Conservation (phyloP, 805 yeast species). For the Myxozyma neotropica region DNA sequence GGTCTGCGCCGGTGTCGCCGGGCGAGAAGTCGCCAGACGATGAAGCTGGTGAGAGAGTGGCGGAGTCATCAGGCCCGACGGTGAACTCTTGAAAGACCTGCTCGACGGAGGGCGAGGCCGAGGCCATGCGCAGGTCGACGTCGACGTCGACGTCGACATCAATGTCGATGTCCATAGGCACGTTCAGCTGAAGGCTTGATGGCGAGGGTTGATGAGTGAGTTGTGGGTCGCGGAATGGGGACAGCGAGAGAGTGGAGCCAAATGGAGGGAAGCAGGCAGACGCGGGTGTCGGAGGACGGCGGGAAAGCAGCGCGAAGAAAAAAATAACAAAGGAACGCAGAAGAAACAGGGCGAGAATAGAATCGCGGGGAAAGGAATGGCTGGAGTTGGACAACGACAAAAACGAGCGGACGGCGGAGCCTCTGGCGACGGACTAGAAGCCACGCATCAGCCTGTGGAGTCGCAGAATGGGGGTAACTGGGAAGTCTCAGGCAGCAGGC, state of each 20-base stretch:
- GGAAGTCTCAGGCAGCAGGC: too few relatives aligned
- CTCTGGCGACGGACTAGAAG: background rate
- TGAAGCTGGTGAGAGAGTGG: constrained; percentile 27
- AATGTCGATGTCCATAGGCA: background rate
- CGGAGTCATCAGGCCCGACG: constrained; percentile 17
- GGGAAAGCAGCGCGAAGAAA: background rate
- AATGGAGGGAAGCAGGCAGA: too few relatives aligned
- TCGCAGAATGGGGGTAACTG: background rate
- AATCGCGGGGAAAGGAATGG: constrained; percentile 1
- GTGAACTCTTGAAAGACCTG: constrained; percentile 4
- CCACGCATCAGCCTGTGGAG: background rate
- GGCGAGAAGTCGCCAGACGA: constrained; percentile 12
- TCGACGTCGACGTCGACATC: background rate
- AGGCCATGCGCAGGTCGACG: background rate
- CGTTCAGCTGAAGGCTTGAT: too few relatives aligned
- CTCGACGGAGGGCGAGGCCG: constrained; percentile 7
- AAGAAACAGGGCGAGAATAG: background rate
- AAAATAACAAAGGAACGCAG: background rate
- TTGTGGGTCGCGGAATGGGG: too few relatives aligned
- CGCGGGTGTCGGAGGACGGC: background rate
- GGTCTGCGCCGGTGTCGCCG: background rate
- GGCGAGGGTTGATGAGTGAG: too few relatives aligned
- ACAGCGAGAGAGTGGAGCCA: background rate
- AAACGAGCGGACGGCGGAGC: constrained; percentile 11
- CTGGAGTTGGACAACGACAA: background rate